Base-by-base conservation (phyloP, 768 basidiomycete species). In the Leccinum broughii region DNA sequence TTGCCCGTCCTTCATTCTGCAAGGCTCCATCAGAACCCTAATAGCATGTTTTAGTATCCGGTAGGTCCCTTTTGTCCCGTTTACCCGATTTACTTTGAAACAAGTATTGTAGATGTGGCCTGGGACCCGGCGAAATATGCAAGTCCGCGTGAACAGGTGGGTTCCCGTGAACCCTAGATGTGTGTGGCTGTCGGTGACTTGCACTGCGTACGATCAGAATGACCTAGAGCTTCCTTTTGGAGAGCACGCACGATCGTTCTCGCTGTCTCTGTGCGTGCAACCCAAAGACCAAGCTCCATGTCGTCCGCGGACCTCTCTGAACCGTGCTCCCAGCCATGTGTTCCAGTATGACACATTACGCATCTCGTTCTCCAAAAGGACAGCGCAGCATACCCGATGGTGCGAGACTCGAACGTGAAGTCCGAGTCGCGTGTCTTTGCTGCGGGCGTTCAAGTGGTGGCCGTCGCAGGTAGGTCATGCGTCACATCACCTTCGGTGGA, bases 241-340 rank as follows among this genome's bases (percentile, higher is more conserved):
- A 64, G 65, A 22, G 48, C 28, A 51, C 44, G n/a, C 56, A 39
- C 57, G 22, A 64, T 54, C 61, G 57, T 50, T 65, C 58, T 20
- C 34, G 51, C 26, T 37, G 34, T 35, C 63, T 54, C 59, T 59
- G 46, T 54, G 53, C 35, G 6, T 56, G 59, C 26, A 66, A 64
- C 52, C 51, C 64, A 56, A 56, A 51, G 56, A 58, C 58, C 56
- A 70, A 59, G 58, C 37, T 64, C 61, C 69, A 55, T 54, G 46
- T 65, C 61, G 15, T 64, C 63, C 67, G 67, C 64, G 71, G 63
- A 64, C 62, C 62, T 60, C 58, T 57, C n/a, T 37, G 51, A 51
- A 58, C 58, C 15, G 44, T 64, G 41, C 54, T 62, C 39, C 67
- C 56, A 39, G 61, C 61, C 26, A 39, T 51, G 34, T 50, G 50